A percentile compares a stretch with the other conserved stretches of the same genome.
phyloP scores from a whole-genome alignment of 1,284 basidiomycete genomes.

The Coriolopsis trogii region DNA sequence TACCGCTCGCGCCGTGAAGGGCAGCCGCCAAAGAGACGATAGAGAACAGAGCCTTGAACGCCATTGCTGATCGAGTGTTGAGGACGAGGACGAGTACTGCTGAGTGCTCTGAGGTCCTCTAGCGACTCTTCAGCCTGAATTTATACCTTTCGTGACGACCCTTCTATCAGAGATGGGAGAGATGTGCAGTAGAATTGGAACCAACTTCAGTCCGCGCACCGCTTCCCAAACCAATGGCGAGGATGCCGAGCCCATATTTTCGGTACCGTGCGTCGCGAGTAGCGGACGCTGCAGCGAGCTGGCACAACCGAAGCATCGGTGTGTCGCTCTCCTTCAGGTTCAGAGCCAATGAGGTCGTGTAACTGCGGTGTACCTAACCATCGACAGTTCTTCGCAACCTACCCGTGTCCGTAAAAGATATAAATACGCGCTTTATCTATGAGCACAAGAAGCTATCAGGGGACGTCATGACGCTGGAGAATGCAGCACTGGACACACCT shows the following conservation, averaged over 20 bases:
- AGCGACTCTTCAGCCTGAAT: not conserved
- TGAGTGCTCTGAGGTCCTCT: not conserved
- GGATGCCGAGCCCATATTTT: not conserved
- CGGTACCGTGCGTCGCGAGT: not conserved
- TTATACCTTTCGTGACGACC: not conserved
- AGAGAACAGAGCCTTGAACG: not conserved
- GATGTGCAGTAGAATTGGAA: not conserved
- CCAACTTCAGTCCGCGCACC: not conserved
- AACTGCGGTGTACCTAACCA: no score
- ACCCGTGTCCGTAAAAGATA: no score
- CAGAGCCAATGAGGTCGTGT: no score
- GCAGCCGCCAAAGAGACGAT: not conserved
- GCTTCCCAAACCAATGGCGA: not conserved
- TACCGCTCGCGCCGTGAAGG: slow-evolving; percentile 2
- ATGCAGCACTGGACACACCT: no score
- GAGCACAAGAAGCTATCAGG: no score
- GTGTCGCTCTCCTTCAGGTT: not conserved
- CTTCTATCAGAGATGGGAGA: not conserved
- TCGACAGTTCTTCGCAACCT: no score
- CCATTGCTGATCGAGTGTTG: not conserved
- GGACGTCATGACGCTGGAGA: no score
- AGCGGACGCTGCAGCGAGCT: not conserved
- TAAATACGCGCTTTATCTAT: no score
- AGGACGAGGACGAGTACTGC: not conserved
- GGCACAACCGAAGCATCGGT: not conserved